Percentiles rank a stretch among this genome's conserved stretches.
Conservation (phyloP, 164 flowering plant species). For the Stephania yunnanensis region DNA sequence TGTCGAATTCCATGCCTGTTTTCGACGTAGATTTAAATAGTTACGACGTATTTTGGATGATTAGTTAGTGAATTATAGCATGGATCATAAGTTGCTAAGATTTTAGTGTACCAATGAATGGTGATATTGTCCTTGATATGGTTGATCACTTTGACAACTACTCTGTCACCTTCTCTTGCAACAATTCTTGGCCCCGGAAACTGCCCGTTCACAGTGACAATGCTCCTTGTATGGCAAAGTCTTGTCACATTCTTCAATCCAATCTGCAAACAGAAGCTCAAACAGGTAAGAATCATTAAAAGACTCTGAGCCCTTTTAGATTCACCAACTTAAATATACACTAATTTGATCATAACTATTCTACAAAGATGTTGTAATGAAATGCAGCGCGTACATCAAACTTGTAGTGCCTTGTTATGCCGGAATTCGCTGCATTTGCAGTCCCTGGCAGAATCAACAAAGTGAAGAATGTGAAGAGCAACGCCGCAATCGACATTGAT, state of each 20-base stretch:
- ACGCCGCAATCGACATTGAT: background rate
- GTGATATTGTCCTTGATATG: constrained; percentile 45
- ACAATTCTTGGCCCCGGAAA: constrained; percentile 57
- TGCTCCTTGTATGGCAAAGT: constrained; percentile 57
- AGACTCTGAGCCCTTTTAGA: background rate
- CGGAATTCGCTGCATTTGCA: background rate
- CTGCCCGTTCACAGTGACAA: constrained; percentile 56
- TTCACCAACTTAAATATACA: background rate
- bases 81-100: background rate
- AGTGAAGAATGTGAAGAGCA: background rate
- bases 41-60: background rate
- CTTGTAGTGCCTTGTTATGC: background rate
- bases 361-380: background rate
- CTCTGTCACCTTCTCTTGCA: constrained; percentile 60
- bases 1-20: constrained; percentile 2
- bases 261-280: constrained; percentile 30
- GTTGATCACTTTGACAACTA: constrained; percentile 50
- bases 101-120: constrained; percentile 39
- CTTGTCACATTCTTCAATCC: constrained; percentile 47
- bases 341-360: too few species aligned
- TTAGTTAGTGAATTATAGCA: background rate
- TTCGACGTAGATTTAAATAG: background rate
- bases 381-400: background rate
- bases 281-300: background rate
- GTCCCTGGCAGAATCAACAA: background rate